Evolutionary conservation across 805 yeast genomes (phyloP), one percentile per base, ranked within the genome.

Genomic region (Wickerhamomyces chambardii): DNA sequence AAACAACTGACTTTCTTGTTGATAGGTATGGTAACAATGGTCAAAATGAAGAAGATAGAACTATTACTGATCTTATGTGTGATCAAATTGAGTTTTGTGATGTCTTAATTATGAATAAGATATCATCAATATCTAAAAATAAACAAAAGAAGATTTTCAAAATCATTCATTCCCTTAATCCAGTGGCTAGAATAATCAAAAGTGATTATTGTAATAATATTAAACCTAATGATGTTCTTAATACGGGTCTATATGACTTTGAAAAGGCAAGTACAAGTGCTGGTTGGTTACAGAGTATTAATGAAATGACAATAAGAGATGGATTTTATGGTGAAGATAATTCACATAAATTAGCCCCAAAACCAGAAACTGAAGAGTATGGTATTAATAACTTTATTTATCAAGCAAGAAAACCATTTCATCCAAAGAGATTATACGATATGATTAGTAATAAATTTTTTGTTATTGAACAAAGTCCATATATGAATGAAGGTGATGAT

Each of bases 21-120:
- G 66, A 64, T 38, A 54, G 70, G 37, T 62, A 45, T 44, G 67
- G 66, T 3, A 59, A 58, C 15, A 53, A 51, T 24, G 66, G 65
- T 11, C 63, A 55, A 38, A 59, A 58, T 25, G 69, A 66, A 35
- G 49, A 49, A n/a, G 70, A 66, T 33, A 53, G 69, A 34, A 63
- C 68, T 1, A 64, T 67, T 18, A 61, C 70, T 4, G 71, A 67
- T 41, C 42, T 67, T 28, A 50, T 67, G 56, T 60, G 66, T 2
- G 72, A 67, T 39, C 73, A 67, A 44, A 61, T 67, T 22, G 73
- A 67, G 40, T 67, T 67, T 41, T 51, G 71, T 1, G 68, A 67
- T 40, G 64, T 66, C 17, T 51, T 67, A n/a, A 51, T 67, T 29
- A 41, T 67, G 31, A 67, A 67, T 45, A 67, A 67, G 43, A 42